Evolutionary conservation across 768 basidiomycete species (phyloP).

Genomic region (Kockovaella imperatae): DNA sequence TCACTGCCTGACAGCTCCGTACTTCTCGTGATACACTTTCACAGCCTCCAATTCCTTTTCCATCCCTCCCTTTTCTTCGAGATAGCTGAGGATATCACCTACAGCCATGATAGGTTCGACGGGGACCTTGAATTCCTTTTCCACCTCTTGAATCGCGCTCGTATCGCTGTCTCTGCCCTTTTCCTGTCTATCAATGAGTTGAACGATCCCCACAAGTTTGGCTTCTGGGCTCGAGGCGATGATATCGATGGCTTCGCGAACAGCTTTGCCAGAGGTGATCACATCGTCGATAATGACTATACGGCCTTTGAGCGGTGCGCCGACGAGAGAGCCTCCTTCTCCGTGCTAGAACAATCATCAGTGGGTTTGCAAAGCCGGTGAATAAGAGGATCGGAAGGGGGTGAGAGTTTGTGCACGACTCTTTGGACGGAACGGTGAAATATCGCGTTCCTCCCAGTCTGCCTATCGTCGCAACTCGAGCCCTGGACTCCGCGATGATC

Average conservation of each 20-base stretch:
- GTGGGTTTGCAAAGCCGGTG: too few relatives aligned
- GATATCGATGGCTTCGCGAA: constrained; percentile 70
- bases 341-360: constrained; percentile 54
- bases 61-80: constrained; percentile 59
- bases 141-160: constrained; percentile 77
- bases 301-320: constrained; percentile 66
- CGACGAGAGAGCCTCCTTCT: constrained; percentile 86
- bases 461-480: background rate
- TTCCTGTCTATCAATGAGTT: constrained; percentile 80
- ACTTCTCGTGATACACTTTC: constrained; percentile 67
- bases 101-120: constrained; percentile 77
- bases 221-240: constrained; percentile 60
- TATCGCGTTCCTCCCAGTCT: too few relatives aligned
- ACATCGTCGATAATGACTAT: constrained; percentile 94
- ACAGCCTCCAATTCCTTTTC: constrained; percentile 60
- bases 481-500: background rate
- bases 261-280: constrained; percentile 68
- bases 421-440: too few relatives aligned
- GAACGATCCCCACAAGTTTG: constrained; percentile 72
- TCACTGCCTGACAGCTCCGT: too few relatives aligned
- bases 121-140: constrained; percentile 60
- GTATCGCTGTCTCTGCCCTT: constrained; percentile 60
- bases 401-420: too few relatives aligned
- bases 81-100: constrained; percentile 74
- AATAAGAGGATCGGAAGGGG: too few relatives aligned